These are phyloP conservation scores for Lentinula sp. DNA, from an alignment of 768 basidiomycete species.

Conservation along the genomic window DNA sequence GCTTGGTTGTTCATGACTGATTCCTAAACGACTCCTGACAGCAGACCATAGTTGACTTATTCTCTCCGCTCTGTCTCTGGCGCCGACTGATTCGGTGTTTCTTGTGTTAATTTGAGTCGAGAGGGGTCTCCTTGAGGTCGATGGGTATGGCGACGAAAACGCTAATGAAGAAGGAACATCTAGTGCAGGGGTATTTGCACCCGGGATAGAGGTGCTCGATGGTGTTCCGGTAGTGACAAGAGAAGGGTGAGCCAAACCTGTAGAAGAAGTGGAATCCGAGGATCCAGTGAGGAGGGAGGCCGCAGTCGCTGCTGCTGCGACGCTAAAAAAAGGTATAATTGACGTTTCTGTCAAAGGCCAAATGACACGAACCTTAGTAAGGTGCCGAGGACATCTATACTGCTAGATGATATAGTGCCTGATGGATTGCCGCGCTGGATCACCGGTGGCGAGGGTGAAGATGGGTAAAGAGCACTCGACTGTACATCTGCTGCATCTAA, in stretches of 20 bases:
- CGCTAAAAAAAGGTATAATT: slow-evolving; percentile 33
- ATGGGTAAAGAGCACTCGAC: not conserved
- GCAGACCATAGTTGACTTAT: slow-evolving; percentile 2
- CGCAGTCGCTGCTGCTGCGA: slow-evolving; percentile 89
- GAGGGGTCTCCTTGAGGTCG: slow-evolving; percentile 5
- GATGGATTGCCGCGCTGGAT: not conserved
- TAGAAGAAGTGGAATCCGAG: slow-evolving; percentile 52
- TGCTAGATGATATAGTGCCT: slow-evolving; percentile 53
- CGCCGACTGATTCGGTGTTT: not conserved
- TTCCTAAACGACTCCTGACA: not conserved
- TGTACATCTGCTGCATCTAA: not conserved
- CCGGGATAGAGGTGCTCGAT: not conserved
- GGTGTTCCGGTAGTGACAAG: slow-evolving; percentile 34
- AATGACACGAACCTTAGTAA: slow-evolving; percentile 55
- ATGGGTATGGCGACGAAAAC: slow-evolving; percentile 8
- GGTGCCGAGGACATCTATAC: slow-evolving; percentile 81
- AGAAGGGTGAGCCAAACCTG: slow-evolving; percentile 31
- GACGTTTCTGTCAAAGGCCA: slow-evolving; percentile 1
- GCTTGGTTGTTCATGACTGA: not conserved
- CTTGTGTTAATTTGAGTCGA: not conserved
- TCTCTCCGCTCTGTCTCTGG: not conserved
- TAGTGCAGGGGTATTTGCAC: slow-evolving; percentile 2
- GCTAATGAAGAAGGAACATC: not conserved
- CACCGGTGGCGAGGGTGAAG: not conserved
- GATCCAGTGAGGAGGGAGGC: slow-evolving; percentile 77